Evolutionary conservation across 129 eudicot species (phyloP), one percentile per base, ranked within the genome.

Genomic region (Calendula officinalis): DNA sequence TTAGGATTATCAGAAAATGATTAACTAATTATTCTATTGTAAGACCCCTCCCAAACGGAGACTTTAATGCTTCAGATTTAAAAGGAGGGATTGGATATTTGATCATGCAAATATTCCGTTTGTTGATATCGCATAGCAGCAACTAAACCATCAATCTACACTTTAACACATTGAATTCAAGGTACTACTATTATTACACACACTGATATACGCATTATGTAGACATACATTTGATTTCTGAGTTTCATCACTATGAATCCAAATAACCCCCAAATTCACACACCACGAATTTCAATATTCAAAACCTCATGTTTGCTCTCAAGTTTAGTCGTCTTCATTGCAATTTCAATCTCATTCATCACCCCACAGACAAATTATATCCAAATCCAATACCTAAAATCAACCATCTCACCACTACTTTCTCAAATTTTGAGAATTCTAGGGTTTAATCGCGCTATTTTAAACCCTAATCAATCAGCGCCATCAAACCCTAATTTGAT

Each of bases 271-370:
- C 67, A 39, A 69, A 70, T 17, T 11, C 46, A n/a, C 62, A 70
- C 69, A 43, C 40, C 64, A 46, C 46, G n/a, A 67, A 47, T 6
- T 50, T 37, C 66, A 73, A 15, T 7, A 37, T 35, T 64, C 3
- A 87, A 81, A 72, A 69, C 80, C 79, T 36, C 79, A 47, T 77
- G 15, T 74, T 3, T 74, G 3, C 35, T 82, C 38, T 71, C 96
- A 62, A 33, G 74, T 40, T 38, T 77, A 7, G 40, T 84, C 43
- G 56, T 88, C 40, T n/a, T 88, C 56, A 5, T 82, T 5, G 92
- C 91, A 35, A 53, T 84, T 40, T 74, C 78, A 59, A 52, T 88
- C 72, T 58, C 82, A 44, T 59, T 74, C 74, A 72, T 77, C 51
- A 76, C 69, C 54, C 53, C 73, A 22, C 61, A 61, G 3, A 61